phyloP scores from a whole-genome alignment of 164 flowering plant species.

The Liriodendron chinense region DNA sequence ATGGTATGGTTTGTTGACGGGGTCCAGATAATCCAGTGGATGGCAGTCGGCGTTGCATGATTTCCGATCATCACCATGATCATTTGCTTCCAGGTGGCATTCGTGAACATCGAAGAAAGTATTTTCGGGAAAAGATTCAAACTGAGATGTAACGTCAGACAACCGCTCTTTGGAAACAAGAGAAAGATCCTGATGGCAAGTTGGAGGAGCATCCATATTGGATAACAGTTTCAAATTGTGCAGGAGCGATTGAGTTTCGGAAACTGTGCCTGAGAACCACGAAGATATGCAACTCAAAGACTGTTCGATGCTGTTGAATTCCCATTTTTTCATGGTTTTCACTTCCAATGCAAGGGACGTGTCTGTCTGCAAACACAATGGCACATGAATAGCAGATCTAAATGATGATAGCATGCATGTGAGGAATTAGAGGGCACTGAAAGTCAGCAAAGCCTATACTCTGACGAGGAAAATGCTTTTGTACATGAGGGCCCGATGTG shows the following conservation, averaged over 20 bases:
- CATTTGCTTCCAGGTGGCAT: not conserved
- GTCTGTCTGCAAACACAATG: conserved; percentile 26
- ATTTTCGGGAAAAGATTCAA: conserved; percentile 6
- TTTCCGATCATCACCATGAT: not conserved
- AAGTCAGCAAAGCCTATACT: not conserved
- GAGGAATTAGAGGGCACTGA: not conserved
- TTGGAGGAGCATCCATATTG: not conserved
- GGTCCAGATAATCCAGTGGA: not conserved
- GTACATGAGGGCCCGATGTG: not conserved
- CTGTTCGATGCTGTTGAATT: conserved; percentile 23
- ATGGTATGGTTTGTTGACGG: not conserved
- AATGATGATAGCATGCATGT: not conserved
- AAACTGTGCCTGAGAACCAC: conserved; percentile 30
- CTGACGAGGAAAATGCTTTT: no score
- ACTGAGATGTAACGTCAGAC: not conserved
- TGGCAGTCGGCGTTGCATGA: not conserved
- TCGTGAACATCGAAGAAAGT: conserved; percentile 19
- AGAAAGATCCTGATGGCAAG: not conserved
- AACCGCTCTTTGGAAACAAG: not conserved
- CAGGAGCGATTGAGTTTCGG: conserved; percentile 13
- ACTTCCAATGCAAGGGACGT: conserved; percentile 32
- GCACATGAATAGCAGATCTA: not conserved
- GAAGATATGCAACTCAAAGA: conserved; percentile 19
- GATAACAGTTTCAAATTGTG: conserved; percentile 1
- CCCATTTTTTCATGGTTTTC: conserved; percentile 35